phyloP scores from a whole-genome alignment of 23 red algal species.

The Chondrus crispus region DNA sequence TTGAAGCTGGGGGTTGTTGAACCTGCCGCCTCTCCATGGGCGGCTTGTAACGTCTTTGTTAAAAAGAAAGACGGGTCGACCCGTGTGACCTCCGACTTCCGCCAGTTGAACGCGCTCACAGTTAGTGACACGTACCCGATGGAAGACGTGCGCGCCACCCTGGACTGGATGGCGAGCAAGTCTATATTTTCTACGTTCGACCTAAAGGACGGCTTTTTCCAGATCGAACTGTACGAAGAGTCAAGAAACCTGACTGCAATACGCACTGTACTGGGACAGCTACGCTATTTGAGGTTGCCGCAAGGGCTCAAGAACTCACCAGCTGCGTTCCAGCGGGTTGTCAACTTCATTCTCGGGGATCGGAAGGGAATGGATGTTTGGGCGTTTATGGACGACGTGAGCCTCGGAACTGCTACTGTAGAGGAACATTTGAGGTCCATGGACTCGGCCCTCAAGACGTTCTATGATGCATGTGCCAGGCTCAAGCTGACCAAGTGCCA shows the following conservation, averaged over 20 bases:
- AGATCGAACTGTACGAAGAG: constrained; percentile 10
- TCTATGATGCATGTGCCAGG: neutral
- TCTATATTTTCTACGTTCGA: constrained; percentile 9
- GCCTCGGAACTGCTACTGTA: neutral
- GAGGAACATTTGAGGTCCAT: neutral
- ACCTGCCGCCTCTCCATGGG: neutral
- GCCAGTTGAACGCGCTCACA: constrained; percentile 1
- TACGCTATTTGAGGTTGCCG: neutral
- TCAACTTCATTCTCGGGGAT: neutral
- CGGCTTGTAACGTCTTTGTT: neutral
- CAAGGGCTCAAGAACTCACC: constrained; percentile 2
- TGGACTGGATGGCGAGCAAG: constrained; percentile 18
- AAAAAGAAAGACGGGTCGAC: neutral
- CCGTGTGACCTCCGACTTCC: constrained; percentile 8
- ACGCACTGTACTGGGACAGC: neutral
- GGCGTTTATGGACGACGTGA: neutral
- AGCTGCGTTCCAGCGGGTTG: constrained; percentile 6
- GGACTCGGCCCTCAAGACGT: neutral
- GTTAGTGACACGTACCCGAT: neutral
- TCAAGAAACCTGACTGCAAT: constrained; percentile 1
- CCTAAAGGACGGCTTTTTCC: constrained; percentile 43
- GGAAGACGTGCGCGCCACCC: neutral
- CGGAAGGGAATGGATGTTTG: neutral
- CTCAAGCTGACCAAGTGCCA: neutral
- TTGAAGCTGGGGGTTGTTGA: neutral